phyloP scores from a whole-genome alignment of 805 yeast genomes.

The Kluyveromyces wickerhamii region DNA sequence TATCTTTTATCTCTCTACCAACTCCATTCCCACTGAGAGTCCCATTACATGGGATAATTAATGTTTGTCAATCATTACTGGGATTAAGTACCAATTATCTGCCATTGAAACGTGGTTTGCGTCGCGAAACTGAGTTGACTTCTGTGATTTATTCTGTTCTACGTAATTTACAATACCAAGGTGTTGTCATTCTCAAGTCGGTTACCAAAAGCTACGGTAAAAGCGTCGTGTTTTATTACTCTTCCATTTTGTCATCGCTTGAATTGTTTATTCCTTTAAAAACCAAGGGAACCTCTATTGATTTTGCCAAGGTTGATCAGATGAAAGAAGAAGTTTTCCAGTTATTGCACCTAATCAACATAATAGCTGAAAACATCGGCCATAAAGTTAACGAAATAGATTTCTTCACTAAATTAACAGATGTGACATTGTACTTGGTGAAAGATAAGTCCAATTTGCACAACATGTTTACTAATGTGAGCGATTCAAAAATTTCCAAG shows the following conservation, averaged over 20 bases:
- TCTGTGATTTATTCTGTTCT: constrained; percentile 38
- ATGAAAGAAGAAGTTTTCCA: constrained; percentile 18
- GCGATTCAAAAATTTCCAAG: constrained; percentile 33
- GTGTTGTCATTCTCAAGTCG: constrained; percentile 35
- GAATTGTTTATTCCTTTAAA: constrained; percentile 53
- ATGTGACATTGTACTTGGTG: constrained; percentile 40
- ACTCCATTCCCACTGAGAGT: constrained; percentile 50
- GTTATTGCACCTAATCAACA: constrained; percentile 17
- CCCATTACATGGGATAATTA: constrained; percentile 54
- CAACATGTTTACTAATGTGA: constrained; percentile 19
- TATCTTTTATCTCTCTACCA: constrained; percentile 40
- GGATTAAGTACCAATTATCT: constrained; percentile 49
- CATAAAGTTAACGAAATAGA: constrained; percentile 42
- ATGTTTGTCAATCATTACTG: constrained; percentile 45
- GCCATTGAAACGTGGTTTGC: constrained; percentile 46
- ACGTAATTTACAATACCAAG: constrained; percentile 36
- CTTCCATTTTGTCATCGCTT: constrained; percentile 42
- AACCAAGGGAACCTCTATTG: constrained; percentile 32
- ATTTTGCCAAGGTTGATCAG: constrained; percentile 30
- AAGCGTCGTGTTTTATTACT: constrained; percentile 39
- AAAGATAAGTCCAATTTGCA: constrained; percentile 29
- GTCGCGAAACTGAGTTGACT: constrained; percentile 46
- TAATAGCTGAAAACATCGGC: constrained; percentile 25
- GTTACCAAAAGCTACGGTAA: constrained; percentile 26
- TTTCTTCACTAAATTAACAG: constrained; percentile 47